Conservation (phyloP, 2,329 filamentous ascomycete genomes). For the Colletotrichum sp. region DNA sequence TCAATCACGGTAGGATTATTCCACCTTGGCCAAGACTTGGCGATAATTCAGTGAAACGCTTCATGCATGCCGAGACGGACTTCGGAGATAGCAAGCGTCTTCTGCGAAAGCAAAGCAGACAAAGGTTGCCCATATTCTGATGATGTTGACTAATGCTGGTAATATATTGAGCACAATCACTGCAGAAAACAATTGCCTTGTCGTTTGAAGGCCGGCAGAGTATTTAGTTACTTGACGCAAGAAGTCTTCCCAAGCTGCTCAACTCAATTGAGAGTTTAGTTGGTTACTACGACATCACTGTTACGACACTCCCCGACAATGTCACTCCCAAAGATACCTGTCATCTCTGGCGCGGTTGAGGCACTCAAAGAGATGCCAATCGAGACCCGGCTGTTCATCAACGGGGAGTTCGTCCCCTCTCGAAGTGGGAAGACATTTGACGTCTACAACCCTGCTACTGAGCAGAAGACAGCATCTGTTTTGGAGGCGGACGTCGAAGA, state of each 20-base stretch:
- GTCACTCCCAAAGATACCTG: not conserved
- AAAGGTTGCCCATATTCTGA: not conserved
- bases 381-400: not conserved
- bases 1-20: not conserved
- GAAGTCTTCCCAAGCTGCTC: not conserved
- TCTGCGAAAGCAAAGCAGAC: not conserved
- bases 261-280: not conserved
- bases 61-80: not conserved
- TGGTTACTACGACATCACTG: not conserved
- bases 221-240: not conserved
- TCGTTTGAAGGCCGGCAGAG: not conserved
- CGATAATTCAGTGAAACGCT: not conserved
- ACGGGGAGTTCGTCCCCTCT: not conserved
- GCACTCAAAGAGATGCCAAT: not conserved
- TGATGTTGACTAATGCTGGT: not conserved
- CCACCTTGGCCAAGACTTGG: not conserved
- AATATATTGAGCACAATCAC: not conserved
- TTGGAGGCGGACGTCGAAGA: slow-evolving; percentile 53
- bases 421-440: not conserved
- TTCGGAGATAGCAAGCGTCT: not conserved
- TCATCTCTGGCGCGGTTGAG: not conserved
- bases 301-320: not conserved
- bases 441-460: slow-evolving; percentile 25
- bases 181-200: not conserved
- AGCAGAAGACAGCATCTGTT: slow-evolving; percentile 15